These are phyloP conservation scores for Polygonum maritimum DNA, from an alignment of 148 eudicot genomes.

Conservation along the genomic window DNA sequence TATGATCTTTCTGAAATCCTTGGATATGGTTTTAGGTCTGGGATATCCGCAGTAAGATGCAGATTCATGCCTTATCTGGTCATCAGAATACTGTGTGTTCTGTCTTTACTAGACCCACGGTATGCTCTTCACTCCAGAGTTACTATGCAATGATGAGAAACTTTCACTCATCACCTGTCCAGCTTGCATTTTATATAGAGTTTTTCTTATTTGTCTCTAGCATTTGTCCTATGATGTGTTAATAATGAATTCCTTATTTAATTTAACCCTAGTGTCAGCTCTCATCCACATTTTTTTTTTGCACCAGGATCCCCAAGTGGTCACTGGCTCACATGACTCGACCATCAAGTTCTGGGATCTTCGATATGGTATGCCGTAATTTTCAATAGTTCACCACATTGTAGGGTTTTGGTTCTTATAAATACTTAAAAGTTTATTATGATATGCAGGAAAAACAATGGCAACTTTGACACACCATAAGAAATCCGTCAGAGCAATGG, in stretches of 20 bases:
- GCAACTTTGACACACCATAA: constrained; percentile 85
- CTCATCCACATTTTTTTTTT: constrained; percentile 13
- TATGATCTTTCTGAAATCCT: neutral
- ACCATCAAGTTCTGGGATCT: constrained; percentile 97
- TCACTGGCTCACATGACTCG: constrained; percentile 92
- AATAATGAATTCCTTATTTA: too few relatives aligned
- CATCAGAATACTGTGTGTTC: constrained; percentile 98
- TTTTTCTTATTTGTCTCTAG: neutral
- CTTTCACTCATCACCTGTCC: neutral
- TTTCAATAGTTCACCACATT: neutral
- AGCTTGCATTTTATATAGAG: neutral
- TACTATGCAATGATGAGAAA: neutral
- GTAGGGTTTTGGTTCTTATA: neutral
- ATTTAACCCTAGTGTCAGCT: neutral
- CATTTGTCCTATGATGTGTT: neutral
- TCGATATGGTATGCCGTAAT: constrained; percentile 43
- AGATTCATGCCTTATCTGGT: constrained; percentile 78
- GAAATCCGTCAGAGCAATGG: constrained; percentile 95
- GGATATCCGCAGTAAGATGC: constrained; percentile 95
- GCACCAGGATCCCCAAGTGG: constrained; percentile 92
- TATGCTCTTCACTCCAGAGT: constrained; percentile 22
- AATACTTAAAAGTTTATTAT: neutral
- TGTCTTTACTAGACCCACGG: constrained; percentile 88
- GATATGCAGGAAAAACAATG: constrained; percentile 72
- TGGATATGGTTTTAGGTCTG: constrained; percentile 55